phyloP scores from a whole-genome alignment of 2,329 filamentous ascomycete genomes.

The Alternaria sp. region DNA sequence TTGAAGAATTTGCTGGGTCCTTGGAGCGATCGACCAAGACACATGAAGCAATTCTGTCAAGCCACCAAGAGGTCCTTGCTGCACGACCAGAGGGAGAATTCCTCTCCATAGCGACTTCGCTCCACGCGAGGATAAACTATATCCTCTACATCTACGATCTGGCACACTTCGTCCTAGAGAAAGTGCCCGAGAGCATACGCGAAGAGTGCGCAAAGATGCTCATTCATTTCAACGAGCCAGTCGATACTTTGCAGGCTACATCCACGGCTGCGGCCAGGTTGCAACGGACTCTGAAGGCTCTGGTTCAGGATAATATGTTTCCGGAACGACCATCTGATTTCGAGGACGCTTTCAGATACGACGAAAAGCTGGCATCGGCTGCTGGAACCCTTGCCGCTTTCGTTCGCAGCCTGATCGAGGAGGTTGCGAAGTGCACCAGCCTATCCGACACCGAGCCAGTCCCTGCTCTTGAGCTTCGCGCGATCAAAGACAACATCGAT shows the following conservation, averaged over 20 bases:
- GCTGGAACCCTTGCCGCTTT: conserved; percentile 21
- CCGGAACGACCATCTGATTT: conserved; percentile 30
- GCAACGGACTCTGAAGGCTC: conserved; percentile 26
- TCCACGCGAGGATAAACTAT: conserved; percentile 29
- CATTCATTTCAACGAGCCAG: conserved; percentile 22
- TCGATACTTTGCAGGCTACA: conserved; percentile 22
- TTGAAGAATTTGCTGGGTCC: conserved; percentile 80
- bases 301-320: conserved; percentile 35
- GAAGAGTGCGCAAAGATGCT: conserved; percentile 51
- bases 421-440: conserved; percentile 11
- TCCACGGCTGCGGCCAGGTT: conserved; percentile 28
- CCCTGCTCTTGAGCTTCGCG: neutral
- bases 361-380: conserved; percentile 22
- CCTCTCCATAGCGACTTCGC: conserved; percentile 24
- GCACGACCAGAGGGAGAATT: conserved; percentile 35
- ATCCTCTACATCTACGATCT: conserved; percentile 28
- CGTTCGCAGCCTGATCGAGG: conserved; percentile 19
- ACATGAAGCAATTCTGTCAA: conserved; percentile 22
- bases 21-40: conserved; percentile 62
- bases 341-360: conserved; percentile 28
- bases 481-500: conserved; percentile 6
- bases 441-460: conserved; percentile 8
- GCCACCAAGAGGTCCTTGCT: conserved; percentile 19
- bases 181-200: conserved; percentile 3
- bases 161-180: conserved; percentile 17